phyloP scores from a whole-genome alignment of 2,329 filamentous ascomycete genomes.

The Aspergillus nomiae region DNA sequence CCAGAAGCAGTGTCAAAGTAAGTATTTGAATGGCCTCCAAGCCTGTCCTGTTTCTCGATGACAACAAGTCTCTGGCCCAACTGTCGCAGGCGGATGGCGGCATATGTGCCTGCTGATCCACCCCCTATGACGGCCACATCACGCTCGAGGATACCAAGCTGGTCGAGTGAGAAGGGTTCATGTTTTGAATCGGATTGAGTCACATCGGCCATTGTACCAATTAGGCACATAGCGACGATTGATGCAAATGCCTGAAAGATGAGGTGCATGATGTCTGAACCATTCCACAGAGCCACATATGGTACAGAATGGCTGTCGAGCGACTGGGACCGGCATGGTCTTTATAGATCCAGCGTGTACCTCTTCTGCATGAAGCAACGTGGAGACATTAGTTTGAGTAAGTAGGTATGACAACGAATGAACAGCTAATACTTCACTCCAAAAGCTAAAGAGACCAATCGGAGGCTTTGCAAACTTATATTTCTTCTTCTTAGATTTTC shows the following conservation, averaged over 20 bases:
- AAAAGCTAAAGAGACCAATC: not conserved
- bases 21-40: conserved; percentile 9
- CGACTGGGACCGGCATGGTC: not conserved
- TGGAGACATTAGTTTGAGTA: not conserved
- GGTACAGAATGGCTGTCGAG: not conserved
- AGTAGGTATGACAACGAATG: not conserved
- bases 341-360: not conserved
- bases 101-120: not conserved
- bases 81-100: not conserved
- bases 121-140: not conserved
- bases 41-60: conserved; percentile 5
- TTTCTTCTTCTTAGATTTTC: not conserved
- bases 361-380: not conserved
- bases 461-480: not conserved
- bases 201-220: not conserved
- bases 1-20: conserved; percentile 6
- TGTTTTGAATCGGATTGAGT: not conserved
- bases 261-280: not conserved
- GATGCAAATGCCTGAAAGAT: not conserved
- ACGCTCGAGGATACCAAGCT: not conserved
- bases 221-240: not conserved
- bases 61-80: conserved; percentile 3
- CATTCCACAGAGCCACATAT: not conserved
- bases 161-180: not conserved
- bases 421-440: not conserved